Conservation (phyloP, 2,329 filamentous ascomycete genomes). For the Plenodomus lindquistii region DNA sequence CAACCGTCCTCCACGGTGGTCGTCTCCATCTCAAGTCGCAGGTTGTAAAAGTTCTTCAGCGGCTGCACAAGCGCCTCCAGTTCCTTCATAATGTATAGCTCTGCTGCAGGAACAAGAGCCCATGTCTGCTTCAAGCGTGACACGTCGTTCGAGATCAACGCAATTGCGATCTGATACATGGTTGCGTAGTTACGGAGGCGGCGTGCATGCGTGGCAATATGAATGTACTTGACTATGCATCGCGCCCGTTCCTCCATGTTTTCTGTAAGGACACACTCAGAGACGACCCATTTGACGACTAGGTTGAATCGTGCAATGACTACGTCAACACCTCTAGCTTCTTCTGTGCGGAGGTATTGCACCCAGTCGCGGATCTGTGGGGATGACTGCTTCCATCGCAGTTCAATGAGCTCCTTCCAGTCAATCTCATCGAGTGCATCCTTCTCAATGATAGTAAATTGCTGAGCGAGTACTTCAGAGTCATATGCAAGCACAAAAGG, state of each 20-base stretch:
- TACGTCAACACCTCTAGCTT: conserved; percentile 77
- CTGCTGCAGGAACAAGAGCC: conserved; percentile 67
- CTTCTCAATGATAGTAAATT: conserved; percentile 84
- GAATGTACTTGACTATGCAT: conserved; percentile 79
- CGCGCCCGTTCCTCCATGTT: conserved; percentile 72
- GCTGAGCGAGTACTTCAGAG: conserved; percentile 76
- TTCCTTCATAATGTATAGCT: conserved; percentile 67
- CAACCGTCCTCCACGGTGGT: conserved; percentile 69
- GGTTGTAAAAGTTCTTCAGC: conserved; percentile 74
- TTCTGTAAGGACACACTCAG: conserved; percentile 75
- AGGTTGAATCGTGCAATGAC: conserved; percentile 87
- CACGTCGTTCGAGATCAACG: conserved; percentile 74
- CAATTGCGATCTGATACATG: conserved; percentile 78
- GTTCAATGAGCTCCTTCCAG: conserved; percentile 84
- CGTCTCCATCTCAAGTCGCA: conserved; percentile 79
- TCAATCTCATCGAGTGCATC: conserved; percentile 84
- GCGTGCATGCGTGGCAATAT: conserved; percentile 76
- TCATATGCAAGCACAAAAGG: conserved; percentile 83
- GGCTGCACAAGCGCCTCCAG: conserved; percentile 76
- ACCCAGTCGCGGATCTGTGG: conserved; percentile 77
- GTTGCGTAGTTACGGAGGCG: conserved; percentile 82
- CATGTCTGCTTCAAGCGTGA: conserved; percentile 71
- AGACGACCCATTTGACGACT: conserved; percentile 85
- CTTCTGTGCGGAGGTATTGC: conserved; percentile 72
- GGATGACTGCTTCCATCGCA: conserved; percentile 76